Evolutionary conservation across 2,329 filamentous ascomycete species (phyloP).

Genomic region (Colletotrichum chrysophilum): DNA sequence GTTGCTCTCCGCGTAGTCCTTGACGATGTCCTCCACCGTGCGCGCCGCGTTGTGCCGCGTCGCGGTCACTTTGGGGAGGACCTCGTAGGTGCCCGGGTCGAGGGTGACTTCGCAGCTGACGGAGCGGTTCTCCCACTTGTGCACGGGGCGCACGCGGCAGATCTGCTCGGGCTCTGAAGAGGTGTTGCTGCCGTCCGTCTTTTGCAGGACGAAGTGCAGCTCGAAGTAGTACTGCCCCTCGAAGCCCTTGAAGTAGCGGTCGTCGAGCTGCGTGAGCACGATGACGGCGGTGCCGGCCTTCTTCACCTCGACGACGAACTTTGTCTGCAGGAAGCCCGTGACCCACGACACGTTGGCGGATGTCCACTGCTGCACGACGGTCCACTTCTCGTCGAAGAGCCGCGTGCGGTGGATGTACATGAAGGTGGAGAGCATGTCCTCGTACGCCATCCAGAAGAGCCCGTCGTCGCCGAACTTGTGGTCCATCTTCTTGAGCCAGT

Average conservation of each 20-base stretch:
- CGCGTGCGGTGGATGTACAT: conserved; percentile 63
- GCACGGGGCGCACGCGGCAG: conserved; percentile 36
- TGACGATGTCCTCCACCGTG: conserved; percentile 66
- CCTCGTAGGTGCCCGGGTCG: conserved; percentile 70
- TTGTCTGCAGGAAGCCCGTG: conserved; percentile 48
- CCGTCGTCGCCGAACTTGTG: conserved; percentile 82
- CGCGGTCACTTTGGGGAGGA: conserved; percentile 73
- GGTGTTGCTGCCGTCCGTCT: not conserved
- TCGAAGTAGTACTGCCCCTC: conserved; percentile 47
- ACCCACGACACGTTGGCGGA: conserved; percentile 48
- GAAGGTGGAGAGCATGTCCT: conserved; percentile 64
- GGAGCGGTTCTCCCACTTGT: conserved; percentile 58
- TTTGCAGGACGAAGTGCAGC: conserved; percentile 49
- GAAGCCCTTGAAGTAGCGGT: conserved; percentile 50
- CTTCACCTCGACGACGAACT: conserved; percentile 47
- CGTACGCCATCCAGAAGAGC: conserved; percentile 65
- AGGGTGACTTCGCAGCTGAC: conserved; percentile 76
- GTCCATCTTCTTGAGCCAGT: conserved; percentile 75
- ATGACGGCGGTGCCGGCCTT: conserved; percentile 46
- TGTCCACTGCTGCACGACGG: conserved; percentile 49
- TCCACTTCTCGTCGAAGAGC: conserved; percentile 57
- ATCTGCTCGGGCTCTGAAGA: conserved; percentile 31
- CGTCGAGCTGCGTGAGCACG: conserved; percentile 50
- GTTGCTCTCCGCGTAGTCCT: conserved; percentile 43
- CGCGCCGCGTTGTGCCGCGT: conserved; percentile 37